Evolutionary conservation across 345 rosid genomes (phyloP).

Genomic region (Populus pruinosa): DNA sequence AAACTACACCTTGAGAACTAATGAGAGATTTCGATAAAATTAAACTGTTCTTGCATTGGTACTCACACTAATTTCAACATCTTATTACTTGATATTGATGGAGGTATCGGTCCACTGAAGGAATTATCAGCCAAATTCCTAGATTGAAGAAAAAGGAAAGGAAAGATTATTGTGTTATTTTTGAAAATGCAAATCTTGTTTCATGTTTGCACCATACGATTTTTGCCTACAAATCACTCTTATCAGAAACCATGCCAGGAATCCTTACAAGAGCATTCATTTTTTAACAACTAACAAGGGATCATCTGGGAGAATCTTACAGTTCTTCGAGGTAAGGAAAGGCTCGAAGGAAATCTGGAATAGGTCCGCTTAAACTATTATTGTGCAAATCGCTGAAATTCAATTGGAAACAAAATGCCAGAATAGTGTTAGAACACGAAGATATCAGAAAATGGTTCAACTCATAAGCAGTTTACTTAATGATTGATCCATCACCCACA

Average conservation of each 20-base stretch:
- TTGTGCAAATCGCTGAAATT: slow-evolving; percentile 17
- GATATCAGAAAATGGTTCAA: neutral
- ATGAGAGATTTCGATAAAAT: neutral
- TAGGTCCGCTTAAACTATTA: slow-evolving; percentile 20
- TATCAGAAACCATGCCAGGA: no score
- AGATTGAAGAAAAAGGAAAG: neutral
- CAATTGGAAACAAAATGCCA: neutral
- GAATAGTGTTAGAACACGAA: neutral
- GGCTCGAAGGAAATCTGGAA: slow-evolving; percentile 25
- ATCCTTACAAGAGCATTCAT: no score
- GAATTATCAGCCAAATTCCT: slow-evolving; percentile 21
- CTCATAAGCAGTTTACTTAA: neutral
- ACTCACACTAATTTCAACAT: slow-evolving; percentile 30
- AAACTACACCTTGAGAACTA: neutral
- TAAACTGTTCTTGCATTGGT: no score
- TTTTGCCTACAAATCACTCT: no score
- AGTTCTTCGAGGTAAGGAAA: slow-evolving; percentile 6
- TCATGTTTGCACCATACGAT: no score
- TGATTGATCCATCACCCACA: slow-evolving; percentile 20
- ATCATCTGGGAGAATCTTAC: slow-evolving; percentile 7
- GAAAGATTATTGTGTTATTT: neutral
- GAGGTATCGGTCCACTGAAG: slow-evolving; percentile 22
- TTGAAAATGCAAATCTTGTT: no score
- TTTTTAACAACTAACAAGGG: neutral
- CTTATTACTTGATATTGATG: slow-evolving; percentile 9